Conservation (phyloP, 805 yeast genomes). For the Starmerella khaoyaiensis region DNA sequence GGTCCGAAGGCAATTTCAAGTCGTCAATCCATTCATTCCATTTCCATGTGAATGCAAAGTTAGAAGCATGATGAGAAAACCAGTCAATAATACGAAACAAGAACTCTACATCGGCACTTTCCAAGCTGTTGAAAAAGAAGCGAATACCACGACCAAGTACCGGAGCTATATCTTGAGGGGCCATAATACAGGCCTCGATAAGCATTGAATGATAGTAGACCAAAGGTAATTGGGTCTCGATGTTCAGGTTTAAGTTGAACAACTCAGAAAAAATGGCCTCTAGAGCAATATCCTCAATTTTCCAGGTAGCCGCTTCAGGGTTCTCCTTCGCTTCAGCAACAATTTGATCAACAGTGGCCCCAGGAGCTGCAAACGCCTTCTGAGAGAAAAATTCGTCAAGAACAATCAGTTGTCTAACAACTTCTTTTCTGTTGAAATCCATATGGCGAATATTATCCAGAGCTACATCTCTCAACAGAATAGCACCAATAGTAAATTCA, state of each 20-base stretch:
- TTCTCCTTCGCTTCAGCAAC: conserved; percentile 29
- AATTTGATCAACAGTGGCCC: conserved; percentile 51
- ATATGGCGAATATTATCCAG: conserved; percentile 63
- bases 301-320: conserved; percentile 53
- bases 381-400: conserved; percentile 60
- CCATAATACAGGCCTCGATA: conserved; percentile 74
- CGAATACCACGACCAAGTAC: conserved; percentile 87
- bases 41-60: conserved; percentile 92
- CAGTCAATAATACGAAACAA: conserved; percentile 66
- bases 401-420: conserved; percentile 66
- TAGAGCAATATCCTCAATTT: conserved; percentile 77
- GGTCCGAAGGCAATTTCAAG: conserved; percentile 37
- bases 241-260: conserved; percentile 48
- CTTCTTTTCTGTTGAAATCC: conserved; percentile 82
- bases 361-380: conserved; percentile 55
- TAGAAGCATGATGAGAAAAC: conserved; percentile 86
- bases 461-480: conserved; percentile 61
- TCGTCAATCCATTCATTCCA: conserved; percentile 82
- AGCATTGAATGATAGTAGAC: conserved; percentile 76
- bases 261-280: conserved; percentile 70
- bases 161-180: conserved; percentile 78
- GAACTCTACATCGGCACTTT: conserved; percentile 61
- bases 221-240: conserved; percentile 35
- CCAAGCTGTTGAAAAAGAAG: conserved; percentile 57
- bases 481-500: conserved; percentile 38